Conservation (phyloP, 129 eudicot species). For the Tagetes erecta region DNA sequence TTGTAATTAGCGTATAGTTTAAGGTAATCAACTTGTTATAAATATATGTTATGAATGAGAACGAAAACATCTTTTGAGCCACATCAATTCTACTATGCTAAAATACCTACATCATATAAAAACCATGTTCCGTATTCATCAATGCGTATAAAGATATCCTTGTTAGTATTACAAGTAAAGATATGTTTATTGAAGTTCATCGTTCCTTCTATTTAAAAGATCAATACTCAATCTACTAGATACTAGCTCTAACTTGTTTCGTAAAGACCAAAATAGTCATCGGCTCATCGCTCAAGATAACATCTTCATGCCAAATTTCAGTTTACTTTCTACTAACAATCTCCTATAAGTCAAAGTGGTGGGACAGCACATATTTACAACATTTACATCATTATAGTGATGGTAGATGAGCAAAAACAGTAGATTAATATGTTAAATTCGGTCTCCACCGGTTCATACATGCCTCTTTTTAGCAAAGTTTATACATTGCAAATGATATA, state of each 20-base stretch:
- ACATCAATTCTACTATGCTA: neutral
- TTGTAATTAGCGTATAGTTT: no score
- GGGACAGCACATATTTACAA: slow-evolving; percentile 22
- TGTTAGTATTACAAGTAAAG: no score
- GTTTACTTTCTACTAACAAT: slow-evolving; percentile 9
- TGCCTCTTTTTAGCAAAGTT: neutral
- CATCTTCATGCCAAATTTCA: slow-evolving; percentile 19
- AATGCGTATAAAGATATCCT: neutral
- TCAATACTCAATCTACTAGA: neutral
- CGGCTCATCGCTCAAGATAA: slow-evolving; percentile 1
- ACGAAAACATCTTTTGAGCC: no score
- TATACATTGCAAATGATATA: slow-evolving; percentile 6
- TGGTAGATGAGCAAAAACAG: slow-evolving; percentile 19
- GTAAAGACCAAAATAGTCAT: slow-evolving; percentile 14
- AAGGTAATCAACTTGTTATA: no score
- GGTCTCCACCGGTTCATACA: slow-evolving; percentile 23
- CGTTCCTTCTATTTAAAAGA: slow-evolving; percentile 4
- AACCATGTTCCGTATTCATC: neutral
- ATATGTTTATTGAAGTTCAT: slow-evolving; percentile 1
- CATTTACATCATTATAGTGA: slow-evolving; percentile 10
- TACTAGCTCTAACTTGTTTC: slow-evolving; percentile 17
- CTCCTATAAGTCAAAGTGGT: slow-evolving; percentile 13
- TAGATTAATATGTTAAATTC: slow-evolving; percentile 9
- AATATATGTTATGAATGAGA: no score
- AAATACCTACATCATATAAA: neutral